Evolutionary conservation across 2,329 filamentous ascomycete species (phyloP), one percentile per base, ranked within the genome.

Genomic region (Malbranchea cinnamomea): DNA sequence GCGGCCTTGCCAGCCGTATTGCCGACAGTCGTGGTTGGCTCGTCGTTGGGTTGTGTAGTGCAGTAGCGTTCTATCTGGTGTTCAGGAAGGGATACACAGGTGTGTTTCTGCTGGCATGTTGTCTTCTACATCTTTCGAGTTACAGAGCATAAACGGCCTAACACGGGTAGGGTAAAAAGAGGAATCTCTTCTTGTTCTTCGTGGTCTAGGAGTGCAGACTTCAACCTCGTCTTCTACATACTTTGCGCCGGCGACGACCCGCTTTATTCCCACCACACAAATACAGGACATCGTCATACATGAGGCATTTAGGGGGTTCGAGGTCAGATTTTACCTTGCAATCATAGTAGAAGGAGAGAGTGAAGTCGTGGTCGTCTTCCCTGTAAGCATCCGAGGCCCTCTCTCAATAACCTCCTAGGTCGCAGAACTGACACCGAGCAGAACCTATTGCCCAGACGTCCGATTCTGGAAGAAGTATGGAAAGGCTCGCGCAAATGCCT

Each of bases 281-380:
- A 91, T 98, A 34, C 81, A 81, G 49, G 89, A 98, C 51, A 77
- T 98, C 33, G 72, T 94, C 31, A 80, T 98, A 29, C 84, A 94
- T 51, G 89, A 98, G 61, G 89, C 85, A 3, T 95, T 95, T 55
- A 73, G 72, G 34, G 85, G 85, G 1, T 92, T 94, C 47, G 82
- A 85, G 56, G 84, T 95, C 20, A 63, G 77, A 23, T 92, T 87
- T 48, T 94, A 93, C 48, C 60, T 98, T 6, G 73, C 82, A 4
- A 80, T 95, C 17, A 78, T 95, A 31, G 83, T 95, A 11, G 79
- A 91, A 43, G 84, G 76, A 2, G 87, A 95, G 56, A 70, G 77
- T 31, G 77, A 89, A 41, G 69, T 92, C 4, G 80, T 95, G 0
- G 87, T 98, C n/a, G 84, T 95, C 3, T 98, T 98, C 51, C 87